Base-by-base conservation (phyloP, 2,329 filamentous ascomycete species). In the Nothophaeocryptopus gaeumannii region DNA sequence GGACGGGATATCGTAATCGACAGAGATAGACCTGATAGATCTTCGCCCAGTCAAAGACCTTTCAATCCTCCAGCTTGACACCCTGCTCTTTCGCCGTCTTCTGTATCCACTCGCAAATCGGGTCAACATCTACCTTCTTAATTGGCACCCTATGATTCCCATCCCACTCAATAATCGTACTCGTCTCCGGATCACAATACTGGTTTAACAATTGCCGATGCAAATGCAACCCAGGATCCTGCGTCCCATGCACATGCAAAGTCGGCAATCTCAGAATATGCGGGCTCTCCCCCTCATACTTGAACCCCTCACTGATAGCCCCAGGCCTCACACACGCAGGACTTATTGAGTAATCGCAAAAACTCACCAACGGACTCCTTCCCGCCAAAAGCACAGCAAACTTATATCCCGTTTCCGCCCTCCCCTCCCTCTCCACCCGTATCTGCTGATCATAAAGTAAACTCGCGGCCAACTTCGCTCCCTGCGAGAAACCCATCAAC, bases 81-180 rank as follows among this genome's bases (percentile, higher is more conserved):
- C 75, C 75, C n/a, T 74, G 74, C 56, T 74, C 67, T 58, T 70
- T 71, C 3, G 78, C 78, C 33, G 82, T 63, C 16, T 74, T 70
- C 32, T 82, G 66, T 29, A 84, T 78, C 40, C 75, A 73, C 9
- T 72, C 67, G 9, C 79, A 72, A 9, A 87, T 71, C 8, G 67
- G 72, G 41, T 79, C 73, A 2, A 90, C 84, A 67, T 90, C 86
- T 29, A 68, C 70, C 15, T 70, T 73, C 72, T 86, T 87, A 51
- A 91, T 77, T 2, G 86, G 85, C 41, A 92, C 73, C 5, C 87
- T 72, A 65, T 92, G 88, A 1, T 75, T 77, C 0, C 85, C 87
- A 50, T 88, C 78, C 88, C 87, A 91, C 66, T 89, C 84, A 1
- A 91, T 66, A 39, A 89, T 54, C 34, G 69, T 75, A 5, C 78